Evolutionary conservation across 2,329 filamentous ascomycete species (phyloP).

Genomic region (Fusarium sacchari): DNA sequence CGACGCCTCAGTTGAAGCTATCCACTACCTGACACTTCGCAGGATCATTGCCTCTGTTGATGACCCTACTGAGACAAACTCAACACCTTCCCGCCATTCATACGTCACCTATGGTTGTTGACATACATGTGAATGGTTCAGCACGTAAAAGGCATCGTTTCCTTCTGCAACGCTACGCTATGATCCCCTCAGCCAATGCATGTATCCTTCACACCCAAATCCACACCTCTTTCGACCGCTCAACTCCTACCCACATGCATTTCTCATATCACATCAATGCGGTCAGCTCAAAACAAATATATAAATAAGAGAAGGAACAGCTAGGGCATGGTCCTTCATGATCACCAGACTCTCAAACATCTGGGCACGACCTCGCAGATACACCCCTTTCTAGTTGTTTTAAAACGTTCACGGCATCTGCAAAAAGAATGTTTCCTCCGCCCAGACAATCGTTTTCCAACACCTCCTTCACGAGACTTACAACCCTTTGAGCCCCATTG

Average conservation of each 20-base stretch:
- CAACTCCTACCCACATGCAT: conserved; percentile 16
- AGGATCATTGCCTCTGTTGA: conserved; percentile 17
- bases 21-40: background rate
- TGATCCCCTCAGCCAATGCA: background rate
- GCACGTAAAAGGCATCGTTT: background rate
- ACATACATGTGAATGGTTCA: background rate
- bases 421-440: conserved; percentile 59
- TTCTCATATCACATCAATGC: conserved; percentile 11
- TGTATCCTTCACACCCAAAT: background rate
- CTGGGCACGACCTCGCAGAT: conserved; percentile 46
- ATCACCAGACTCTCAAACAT: conserved; percentile 1
- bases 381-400: conserved; percentile 59
- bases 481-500: conserved; percentile 56
- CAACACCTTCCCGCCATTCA: conserved; percentile 7
- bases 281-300: background rate
- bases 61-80: background rate
- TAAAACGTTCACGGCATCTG: conserved; percentile 64
- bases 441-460: conserved; percentile 62
- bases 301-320: background rate
- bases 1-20: background rate
- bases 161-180: background rate
- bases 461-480: conserved; percentile 59
- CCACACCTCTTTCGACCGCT: conserved; percentile 15
- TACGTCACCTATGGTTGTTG: background rate
- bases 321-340: background rate